These are phyloP conservation scores for Helotiales sp. DNA, from an alignment of 2,329 filamentous ascomycete species.

Conservation along the genomic window DNA sequence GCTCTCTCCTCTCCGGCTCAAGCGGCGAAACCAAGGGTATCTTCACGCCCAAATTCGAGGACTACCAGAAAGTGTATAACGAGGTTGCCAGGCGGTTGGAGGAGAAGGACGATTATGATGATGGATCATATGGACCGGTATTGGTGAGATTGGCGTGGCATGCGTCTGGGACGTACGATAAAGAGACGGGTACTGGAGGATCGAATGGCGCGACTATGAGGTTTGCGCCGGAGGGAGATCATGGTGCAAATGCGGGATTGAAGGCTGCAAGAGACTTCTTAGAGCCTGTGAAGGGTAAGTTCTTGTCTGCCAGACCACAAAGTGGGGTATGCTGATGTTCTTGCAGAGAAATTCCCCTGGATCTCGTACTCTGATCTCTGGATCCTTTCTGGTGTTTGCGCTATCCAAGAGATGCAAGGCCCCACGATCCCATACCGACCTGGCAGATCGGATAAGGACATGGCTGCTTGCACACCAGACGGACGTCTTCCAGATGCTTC, in stretches of 20 bases:
- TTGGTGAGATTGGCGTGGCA: slow-evolving; percentile 93
- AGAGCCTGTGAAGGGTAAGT: slow-evolving; percentile 80
- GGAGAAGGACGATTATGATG: slow-evolving; percentile 93
- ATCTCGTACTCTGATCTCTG: slow-evolving; percentile 96
- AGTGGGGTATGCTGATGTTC: slow-evolving; percentile 17
- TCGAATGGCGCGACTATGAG: slow-evolving; percentile 98
- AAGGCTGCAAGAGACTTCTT: slow-evolving; percentile 87
- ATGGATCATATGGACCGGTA: slow-evolving; percentile 93
- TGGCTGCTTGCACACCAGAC: slow-evolving; percentile 86
- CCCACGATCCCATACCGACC: slow-evolving; percentile 86
- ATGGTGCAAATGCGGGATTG: slow-evolving; percentile 93
- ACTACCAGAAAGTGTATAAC: slow-evolving; percentile 96
- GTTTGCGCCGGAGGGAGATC: slow-evolving; percentile 83
- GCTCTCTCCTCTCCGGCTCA: slow-evolving; percentile 36
- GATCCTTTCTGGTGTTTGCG: slow-evolving; percentile 83
- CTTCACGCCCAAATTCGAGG: slow-evolving; percentile 75
- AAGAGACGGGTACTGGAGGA: slow-evolving; percentile 82
- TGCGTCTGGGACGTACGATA: slow-evolving; percentile 88
- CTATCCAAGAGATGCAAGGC: slow-evolving; percentile 94
- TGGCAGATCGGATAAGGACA: slow-evolving; percentile 78
- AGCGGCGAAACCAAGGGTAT: slow-evolving; percentile 46
- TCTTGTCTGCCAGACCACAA: background rate
- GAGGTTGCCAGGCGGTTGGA: slow-evolving; percentile 77
- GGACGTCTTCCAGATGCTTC: slow-evolving; percentile 83
- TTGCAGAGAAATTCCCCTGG: slow-evolving; percentile 79